A percentile compares a stretch with the other conserved stretches of the same genome.
These are phyloP conservation scores for Cryphonectria radicalis DNA, from an alignment of 2,329 filamentous ascomycete genomes.

Conservation along the genomic window DNA sequence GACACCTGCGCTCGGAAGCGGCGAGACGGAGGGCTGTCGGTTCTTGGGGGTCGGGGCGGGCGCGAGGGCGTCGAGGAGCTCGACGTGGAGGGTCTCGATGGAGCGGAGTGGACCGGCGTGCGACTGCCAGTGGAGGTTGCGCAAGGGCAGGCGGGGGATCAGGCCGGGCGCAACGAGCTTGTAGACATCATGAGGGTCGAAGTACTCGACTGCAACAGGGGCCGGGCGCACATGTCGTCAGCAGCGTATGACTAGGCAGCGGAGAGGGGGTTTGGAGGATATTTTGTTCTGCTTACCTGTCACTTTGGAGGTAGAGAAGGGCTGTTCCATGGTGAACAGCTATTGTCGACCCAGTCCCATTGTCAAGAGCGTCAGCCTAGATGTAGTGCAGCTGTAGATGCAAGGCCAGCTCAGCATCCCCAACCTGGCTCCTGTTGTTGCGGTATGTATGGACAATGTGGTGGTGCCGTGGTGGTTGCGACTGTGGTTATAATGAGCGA, in stretches of 20 bases:
- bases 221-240: constrained; percentile 13
- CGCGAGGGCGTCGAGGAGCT: constrained; percentile 69
- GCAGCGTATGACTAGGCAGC: constrained; percentile 23
- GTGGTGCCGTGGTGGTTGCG: neutral
- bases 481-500: neutral
- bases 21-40: constrained; percentile 27
- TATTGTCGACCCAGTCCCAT: constrained; percentile 32
- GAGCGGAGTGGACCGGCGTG: constrained; percentile 88
- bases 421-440: constrained; percentile 3
- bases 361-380: neutral
- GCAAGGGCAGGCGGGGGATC: constrained; percentile 77
- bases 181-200: constrained; percentile 89
- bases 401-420: constrained; percentile 29
- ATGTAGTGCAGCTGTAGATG: constrained; percentile 11
- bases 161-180: constrained; percentile 79
- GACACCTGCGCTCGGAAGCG: constrained; percentile 36
- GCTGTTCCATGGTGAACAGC: constrained; percentile 64
- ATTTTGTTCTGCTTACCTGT: constrained; percentile 60
- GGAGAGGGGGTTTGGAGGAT: neutral
- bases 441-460: neutral
- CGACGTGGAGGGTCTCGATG: constrained; percentile 89
- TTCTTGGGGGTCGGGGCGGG: constrained; percentile 35
- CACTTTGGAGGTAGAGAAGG: constrained; percentile 75
- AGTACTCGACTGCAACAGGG: constrained; percentile 79
- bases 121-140: constrained; percentile 96